These are phyloP conservation scores for Kregervanrija pseudodelftensis DNA, from an alignment of 805 yeast species.

Conservation along the genomic window DNA sequence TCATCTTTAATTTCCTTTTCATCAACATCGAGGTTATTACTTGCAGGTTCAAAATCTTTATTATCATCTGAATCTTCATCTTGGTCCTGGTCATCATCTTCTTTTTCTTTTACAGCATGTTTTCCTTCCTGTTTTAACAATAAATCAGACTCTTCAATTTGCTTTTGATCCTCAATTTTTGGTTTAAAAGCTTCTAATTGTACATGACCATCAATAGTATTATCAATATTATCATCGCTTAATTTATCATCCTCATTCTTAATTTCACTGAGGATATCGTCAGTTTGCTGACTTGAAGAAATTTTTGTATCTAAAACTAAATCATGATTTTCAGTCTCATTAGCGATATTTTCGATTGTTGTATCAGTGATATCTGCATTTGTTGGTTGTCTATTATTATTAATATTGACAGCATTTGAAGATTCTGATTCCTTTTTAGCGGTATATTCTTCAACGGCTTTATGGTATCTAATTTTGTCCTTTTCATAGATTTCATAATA, in stretches of 20 bases:
- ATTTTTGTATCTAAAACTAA: too few relatives aligned
- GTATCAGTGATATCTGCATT: not conserved
- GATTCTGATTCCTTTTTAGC: constrained; percentile 19
- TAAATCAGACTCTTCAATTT: too few relatives aligned
- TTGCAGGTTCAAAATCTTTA: not conserved
- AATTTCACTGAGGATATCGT: not conserved
- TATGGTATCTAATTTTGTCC: constrained; percentile 67
- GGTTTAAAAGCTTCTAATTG: too few relatives aligned
- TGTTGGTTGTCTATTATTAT: constrained; percentile 2
- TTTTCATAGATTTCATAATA: constrained; percentile 70
- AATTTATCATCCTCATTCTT: not conserved
- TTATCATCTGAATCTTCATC: not conserved
- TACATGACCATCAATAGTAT: too few relatives aligned
- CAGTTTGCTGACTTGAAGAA: too few relatives aligned
- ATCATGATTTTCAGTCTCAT: too few relatives aligned
- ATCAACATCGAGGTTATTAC: not conserved
- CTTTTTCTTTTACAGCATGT: too few relatives aligned
- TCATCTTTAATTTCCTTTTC: constrained; percentile 6
- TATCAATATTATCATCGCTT: not conserved
- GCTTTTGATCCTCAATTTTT: too few relatives aligned
- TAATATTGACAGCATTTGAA: constrained; percentile 4
- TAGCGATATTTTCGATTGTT: not conserved
- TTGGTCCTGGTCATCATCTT: too few relatives aligned
- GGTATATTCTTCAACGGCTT: constrained; percentile 51
- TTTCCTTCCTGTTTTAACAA: too few relatives aligned